A percentile compares a stretch with the other conserved stretches of the same genome.
These are phyloP conservation scores for Auriculariales sp. DNA, from an alignment of 768 basidiomycete species.

Conservation along the genomic window DNA sequence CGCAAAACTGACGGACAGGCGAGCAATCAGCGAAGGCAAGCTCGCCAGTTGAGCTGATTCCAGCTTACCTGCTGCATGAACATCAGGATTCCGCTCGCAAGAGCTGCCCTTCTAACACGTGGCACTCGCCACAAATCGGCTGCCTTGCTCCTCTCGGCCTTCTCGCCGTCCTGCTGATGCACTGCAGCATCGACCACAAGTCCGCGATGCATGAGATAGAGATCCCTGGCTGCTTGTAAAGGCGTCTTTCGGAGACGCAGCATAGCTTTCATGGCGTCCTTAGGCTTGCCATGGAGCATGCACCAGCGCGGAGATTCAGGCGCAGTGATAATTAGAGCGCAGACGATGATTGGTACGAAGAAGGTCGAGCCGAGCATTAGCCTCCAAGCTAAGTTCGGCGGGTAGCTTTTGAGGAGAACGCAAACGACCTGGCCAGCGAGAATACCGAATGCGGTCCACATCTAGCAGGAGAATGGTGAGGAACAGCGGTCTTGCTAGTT, in stretches of 20 bases:
- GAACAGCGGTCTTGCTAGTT: no score
- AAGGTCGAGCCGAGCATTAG: background rate
- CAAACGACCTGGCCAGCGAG: slow-evolving; percentile 31
- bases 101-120: slow-evolving; percentile 49
- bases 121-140: slow-evolving; percentile 69
- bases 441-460: slow-evolving; percentile 85
- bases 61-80: slow-evolving; percentile 43
- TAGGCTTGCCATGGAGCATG: slow-evolving; percentile 63
- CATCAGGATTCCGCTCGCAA: slow-evolving; percentile 57
- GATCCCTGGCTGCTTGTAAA: slow-evolving; percentile 68
- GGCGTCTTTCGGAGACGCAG: slow-evolving; percentile 50
- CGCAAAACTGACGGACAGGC: slow-evolving; percentile 35
- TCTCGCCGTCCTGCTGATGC: slow-evolving; percentile 29
- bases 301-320: slow-evolving; percentile 78
- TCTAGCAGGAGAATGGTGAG: slow-evolving; percentile 36
- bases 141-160: slow-evolving; percentile 27
- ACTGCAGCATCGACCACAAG: slow-evolving; percentile 38
- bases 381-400: background rate
- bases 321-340: slow-evolving; percentile 28
- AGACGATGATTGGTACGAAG: slow-evolving; percentile 16
- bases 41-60: background rate
- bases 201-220: slow-evolving; percentile 28
- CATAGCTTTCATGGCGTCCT: slow-evolving; percentile 46
- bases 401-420: background rate
- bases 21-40: background rate